These are phyloP conservation scores for Ormosia semicastrata DNA, from an alignment of 306 rosid genomes.

Conservation along the genomic window DNA sequence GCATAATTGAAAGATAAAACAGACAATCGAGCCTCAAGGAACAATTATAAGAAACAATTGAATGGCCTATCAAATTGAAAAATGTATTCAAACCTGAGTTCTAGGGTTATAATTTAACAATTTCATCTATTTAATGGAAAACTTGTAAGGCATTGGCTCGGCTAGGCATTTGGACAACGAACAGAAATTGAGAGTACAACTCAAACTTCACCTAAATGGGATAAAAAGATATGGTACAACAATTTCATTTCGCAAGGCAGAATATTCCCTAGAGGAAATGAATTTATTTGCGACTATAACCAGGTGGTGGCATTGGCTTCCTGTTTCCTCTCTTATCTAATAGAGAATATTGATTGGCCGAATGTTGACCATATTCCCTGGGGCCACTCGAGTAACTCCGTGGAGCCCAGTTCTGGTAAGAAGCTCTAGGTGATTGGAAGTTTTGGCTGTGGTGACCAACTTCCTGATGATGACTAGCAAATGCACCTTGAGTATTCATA, in stretches of 20 bases:
- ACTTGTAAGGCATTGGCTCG: neutral
- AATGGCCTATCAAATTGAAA: neutral
- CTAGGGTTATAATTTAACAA: neutral
- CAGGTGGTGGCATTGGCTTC: conserved; percentile 56
- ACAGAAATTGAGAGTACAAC: neutral
- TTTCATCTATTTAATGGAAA: neutral
- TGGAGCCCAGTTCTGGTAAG: conserved; percentile 41
- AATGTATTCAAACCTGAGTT: neutral
- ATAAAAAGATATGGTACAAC: conserved; percentile 39
- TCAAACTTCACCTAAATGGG: neutral
- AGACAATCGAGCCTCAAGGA: neutral
- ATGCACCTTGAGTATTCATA: conserved; percentile 32
- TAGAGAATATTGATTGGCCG: conserved; percentile 53
- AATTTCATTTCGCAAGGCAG: conserved; percentile 11
- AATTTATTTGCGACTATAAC: conserved; percentile 45
- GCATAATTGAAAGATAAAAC: neutral
- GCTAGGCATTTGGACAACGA: neutral
- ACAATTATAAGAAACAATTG: neutral
- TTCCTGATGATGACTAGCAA: conserved; percentile 26
- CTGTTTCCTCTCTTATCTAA: conserved; percentile 55
- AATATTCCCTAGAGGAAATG: neutral
- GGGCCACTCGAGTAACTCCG: conserved; percentile 22
- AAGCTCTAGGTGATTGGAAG: conserved; percentile 39
- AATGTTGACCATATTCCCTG: conserved; percentile 48
- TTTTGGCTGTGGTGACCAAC: conserved; percentile 41